Conservation (phyloP, 1,284 basidiomycete genomes). For the Fomitiporia mediterranea region DNA sequence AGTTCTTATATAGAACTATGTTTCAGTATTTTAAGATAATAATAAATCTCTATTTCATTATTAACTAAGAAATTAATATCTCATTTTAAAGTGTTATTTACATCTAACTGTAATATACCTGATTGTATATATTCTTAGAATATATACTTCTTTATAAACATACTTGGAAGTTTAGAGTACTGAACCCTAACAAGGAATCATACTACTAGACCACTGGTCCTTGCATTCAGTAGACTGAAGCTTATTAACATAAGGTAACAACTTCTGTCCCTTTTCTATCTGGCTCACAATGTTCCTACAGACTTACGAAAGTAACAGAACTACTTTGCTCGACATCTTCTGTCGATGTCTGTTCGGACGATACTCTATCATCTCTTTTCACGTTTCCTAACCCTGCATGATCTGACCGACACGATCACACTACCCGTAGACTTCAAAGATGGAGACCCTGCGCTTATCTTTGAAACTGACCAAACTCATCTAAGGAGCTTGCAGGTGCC, state of each 20-base stretch:
- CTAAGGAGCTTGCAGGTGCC: conserved; percentile 44
- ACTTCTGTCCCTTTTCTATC: conserved; percentile 2
- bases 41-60: too few species aligned
- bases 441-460: background rate
- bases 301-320: conserved; percentile 97
- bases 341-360: conserved; percentile 63
- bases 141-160: conserved; percentile 51
- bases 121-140: conserved; percentile 84
- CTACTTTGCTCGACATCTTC: conserved; percentile 76
- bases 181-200: conserved; percentile 36
- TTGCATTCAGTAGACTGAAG: too few species aligned
- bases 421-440: conserved; percentile 58
- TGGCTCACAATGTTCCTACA: conserved; percentile 82
- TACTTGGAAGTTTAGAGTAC: background rate
- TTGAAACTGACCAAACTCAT: background rate
- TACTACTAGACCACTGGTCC: conserved; percentile 38
- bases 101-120: conserved; percentile 51
- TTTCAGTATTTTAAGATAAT: too few species aligned
- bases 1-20: too few species aligned
- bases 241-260: too few species aligned
- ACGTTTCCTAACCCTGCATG: conserved; percentile 84
- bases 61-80: too few species aligned
- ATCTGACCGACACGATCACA: conserved; percentile 70
- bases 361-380: conserved; percentile 88
- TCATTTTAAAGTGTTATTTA: too few species aligned